A percentile compares a stretch with the other conserved stretches of the same genome.
phyloP scores from a whole-genome alignment of 306 rosid genomes.

The Calophaca sinica region DNA sequence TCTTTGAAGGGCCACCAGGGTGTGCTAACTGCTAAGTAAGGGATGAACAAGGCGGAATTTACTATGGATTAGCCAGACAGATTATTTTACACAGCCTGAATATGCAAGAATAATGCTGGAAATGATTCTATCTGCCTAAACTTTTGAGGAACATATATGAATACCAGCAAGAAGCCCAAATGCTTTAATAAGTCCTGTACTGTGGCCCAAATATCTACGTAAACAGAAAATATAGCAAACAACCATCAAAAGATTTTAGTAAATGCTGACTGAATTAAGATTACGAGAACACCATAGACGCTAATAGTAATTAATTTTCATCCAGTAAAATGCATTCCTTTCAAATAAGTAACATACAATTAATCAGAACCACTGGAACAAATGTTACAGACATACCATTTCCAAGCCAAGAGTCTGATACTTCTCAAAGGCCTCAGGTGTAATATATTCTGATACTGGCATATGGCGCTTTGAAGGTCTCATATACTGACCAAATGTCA shows the following conservation, averaged over 20 bases:
- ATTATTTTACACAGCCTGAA: constrained; percentile 27
- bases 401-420: constrained; percentile 88
- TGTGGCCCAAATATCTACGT: constrained; percentile 13
- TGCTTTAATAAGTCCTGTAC: constrained; percentile 10
- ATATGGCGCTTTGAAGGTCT: constrained; percentile 99
- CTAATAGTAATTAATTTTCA: constrained; percentile 24
- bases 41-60: constrained; percentile 1
- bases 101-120: constrained; percentile 17
- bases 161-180: constrained; percentile 28
- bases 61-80: constrained; percentile 22
- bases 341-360: neutral
- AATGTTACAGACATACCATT: constrained; percentile 68
- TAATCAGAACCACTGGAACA: constrained; percentile 21
- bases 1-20: constrained; percentile 8
- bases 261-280: constrained; percentile 20
- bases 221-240: constrained; percentile 17
- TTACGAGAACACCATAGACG: constrained; percentile 10
- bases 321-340: constrained; percentile 21
- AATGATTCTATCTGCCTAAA: constrained; percentile 6
- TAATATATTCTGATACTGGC: constrained; percentile 94
- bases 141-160: constrained; percentile 29
- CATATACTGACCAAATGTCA: constrained; percentile 99
- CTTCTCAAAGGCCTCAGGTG: constrained; percentile 92
- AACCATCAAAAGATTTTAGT: constrained; percentile 27
- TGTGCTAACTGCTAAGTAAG: constrained; percentile 30